Base-by-base conservation (phyloP, 768 basidiomycete species). In the Pisolithus microcarpus region DNA sequence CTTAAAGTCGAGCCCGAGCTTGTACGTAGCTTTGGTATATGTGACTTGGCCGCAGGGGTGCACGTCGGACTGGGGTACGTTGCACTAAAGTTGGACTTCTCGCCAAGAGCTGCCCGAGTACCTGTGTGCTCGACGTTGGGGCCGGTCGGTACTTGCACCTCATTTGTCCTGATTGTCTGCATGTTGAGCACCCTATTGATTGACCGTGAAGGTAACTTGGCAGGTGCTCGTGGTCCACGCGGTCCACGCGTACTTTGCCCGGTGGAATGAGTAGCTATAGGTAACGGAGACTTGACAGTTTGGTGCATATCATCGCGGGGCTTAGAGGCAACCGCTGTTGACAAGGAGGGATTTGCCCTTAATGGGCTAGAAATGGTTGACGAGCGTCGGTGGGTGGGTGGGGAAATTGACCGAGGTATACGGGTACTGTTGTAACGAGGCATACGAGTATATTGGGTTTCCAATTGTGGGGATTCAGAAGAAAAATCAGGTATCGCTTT, bases 211-310 rank as follows among this genome's bases (percentile, higher is more conserved):
- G 59, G 53, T 66, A 69, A 58, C 64, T 59, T 57, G 5, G 70
- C 64, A 21, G 62, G 70, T 7, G 63, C 53, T 21, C 74, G 72
- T 16, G 78, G 73, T 3, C 77, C 77, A 26, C 71, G 68, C 40
- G 72, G 74, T 46, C 73, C 67, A 34, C 72, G 70, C 49, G 60
- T 68, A 16, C 59, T 59, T 28, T 63, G 59, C 43, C 53, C 58
- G 8, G 54, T 57, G 36, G 56, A 37, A 34, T 61, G 54, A 2
- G 46, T 43, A 11, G 46, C 7, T 30, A 55, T 19, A 13, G 38
- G 15, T 19, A 21, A 48, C 30, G 37, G 30, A 30, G 31, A 38
- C n/a, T 49, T 26, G 8, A 48, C 36, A 7, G 40, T 53, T 38
- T 48, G 48, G 18, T 52, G 49, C 15, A 37, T 40, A n/a, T 24